phyloP scores from a whole-genome alignment of 1,139 yeast genomes.

The Ogataea hybrid region DNA sequence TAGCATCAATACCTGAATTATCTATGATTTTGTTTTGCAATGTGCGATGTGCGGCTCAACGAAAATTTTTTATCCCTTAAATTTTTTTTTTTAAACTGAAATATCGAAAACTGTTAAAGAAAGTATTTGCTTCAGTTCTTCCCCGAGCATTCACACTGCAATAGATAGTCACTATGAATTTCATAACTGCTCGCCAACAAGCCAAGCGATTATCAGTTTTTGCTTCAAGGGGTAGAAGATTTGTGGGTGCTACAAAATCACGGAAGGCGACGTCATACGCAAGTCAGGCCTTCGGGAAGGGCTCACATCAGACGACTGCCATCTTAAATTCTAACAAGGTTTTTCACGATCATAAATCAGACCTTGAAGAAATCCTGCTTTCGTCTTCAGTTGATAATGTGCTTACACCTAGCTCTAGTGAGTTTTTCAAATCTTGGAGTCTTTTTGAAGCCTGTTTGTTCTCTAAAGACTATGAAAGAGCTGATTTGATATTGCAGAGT shows the following conservation, averaged over 20 bases:
- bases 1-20: too few species aligned
- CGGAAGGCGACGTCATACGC: constrained; percentile 15
- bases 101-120: not conserved
- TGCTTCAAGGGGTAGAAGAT: constrained; percentile 1
- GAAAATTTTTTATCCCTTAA: constrained; percentile 1
- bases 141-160: not conserved
- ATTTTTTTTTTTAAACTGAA: not conserved
- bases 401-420: constrained; percentile 32
- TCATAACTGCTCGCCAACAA: constrained; percentile 2
- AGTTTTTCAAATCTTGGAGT: constrained; percentile 68
- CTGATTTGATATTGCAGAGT: constrained; percentile 55
- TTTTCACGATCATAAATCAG: not conserved
- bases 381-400: constrained; percentile 27
- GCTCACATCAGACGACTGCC: constrained; percentile 6
- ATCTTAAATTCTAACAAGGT: constrained; percentile 9
- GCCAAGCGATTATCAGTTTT: not conserved
- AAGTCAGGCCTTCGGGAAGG: constrained; percentile 4
- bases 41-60: constrained; percentile 10
- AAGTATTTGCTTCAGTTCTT: not conserved
- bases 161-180: not conserved
- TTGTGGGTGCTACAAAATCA: constrained; percentile 1
- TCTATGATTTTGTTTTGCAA: not conserved
- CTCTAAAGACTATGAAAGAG: constrained; percentile 67
- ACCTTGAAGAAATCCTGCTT: constrained; percentile 18
- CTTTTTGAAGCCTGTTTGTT: constrained; percentile 77